These are phyloP conservation scores for Soucietia sequanensis DNA, from an alignment of 805 yeast species.

Conservation along the genomic window DNA sequence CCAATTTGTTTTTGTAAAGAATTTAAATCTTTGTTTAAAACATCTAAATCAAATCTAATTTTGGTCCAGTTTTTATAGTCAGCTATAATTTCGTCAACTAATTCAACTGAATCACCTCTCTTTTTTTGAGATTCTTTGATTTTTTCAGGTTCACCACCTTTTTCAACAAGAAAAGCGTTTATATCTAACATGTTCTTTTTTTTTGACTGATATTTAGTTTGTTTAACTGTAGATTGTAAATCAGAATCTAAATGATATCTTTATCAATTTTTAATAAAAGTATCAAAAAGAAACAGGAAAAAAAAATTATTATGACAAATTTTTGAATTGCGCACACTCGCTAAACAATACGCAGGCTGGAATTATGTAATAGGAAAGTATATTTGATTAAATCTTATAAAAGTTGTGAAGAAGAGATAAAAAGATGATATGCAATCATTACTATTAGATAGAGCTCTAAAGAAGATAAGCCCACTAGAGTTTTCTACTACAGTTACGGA, in stretches of 20 bases:
- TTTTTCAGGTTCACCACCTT: slow-evolving; percentile 92
- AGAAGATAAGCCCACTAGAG: slow-evolving; percentile 28
- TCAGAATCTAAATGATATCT: too few species aligned
- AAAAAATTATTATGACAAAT: slow-evolving; percentile 1
- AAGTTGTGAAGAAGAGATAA: too few species aligned
- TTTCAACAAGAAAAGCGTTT: slow-evolving; percentile 86
- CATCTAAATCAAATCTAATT: slow-evolving; percentile 80
- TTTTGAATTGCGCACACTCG: too few species aligned
- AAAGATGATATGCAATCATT: slow-evolving; percentile 48
- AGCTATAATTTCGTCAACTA: slow-evolving; percentile 91
- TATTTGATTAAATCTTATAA: too few species aligned
- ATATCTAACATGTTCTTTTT: slow-evolving; percentile 76
- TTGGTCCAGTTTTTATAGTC: slow-evolving; percentile 93
- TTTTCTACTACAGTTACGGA: slow-evolving; percentile 37
- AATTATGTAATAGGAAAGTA: too few species aligned
- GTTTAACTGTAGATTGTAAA: not conserved
- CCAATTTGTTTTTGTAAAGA: slow-evolving; percentile 93
- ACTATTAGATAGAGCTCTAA: slow-evolving; percentile 31
- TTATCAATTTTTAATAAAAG: not conserved
- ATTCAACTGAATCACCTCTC: slow-evolving; percentile 91
- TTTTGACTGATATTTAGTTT: slow-evolving; percentile 1
- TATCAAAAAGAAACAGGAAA: too few species aligned
- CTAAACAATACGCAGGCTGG: too few species aligned
- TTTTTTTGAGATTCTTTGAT: slow-evolving; percentile 88
- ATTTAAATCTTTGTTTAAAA: slow-evolving; percentile 82